Evolutionary conservation across 1,139 yeast species (phyloP).

Genomic region (Geotrichum carabidarum): DNA sequence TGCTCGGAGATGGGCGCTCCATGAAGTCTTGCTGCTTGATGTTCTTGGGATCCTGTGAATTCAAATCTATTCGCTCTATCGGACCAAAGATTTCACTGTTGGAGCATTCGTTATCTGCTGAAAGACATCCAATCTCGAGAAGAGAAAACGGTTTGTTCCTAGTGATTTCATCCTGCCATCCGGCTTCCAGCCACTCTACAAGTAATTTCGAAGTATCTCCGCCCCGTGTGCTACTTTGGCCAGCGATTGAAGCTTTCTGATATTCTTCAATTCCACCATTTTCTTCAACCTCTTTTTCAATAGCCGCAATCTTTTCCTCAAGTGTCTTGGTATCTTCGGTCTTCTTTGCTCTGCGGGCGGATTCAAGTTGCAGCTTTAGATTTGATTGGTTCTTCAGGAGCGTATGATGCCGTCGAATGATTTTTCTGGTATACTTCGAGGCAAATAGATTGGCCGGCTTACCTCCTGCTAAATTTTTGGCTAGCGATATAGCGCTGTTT

Average conservation of each 20-base stretch:
- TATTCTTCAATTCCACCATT: constrained; percentile 53
- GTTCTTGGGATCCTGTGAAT: constrained; percentile 62
- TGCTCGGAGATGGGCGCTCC: constrained; percentile 61
- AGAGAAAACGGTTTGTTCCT: constrained; percentile 37
- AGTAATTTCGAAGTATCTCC: constrained; percentile 83
- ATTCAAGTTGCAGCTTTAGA: constrained; percentile 21
- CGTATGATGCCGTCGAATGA: constrained; percentile 37
- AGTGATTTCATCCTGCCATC: constrained; percentile 17
- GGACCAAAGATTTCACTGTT: constrained; percentile 35
- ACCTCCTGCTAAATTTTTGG: constrained; percentile 11
- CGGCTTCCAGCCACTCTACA: constrained; percentile 57
- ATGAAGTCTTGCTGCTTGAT: constrained; percentile 79
- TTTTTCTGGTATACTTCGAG: constrained; percentile 30
- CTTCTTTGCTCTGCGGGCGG: not conserved
- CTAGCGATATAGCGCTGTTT: constrained; percentile 17
- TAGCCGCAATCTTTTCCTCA: constrained; percentile 82
- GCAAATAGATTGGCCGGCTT: constrained; percentile 15
- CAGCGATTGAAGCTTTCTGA: constrained; percentile 83
- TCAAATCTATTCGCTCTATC: constrained; percentile 67
- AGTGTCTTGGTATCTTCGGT: constrained; percentile 98
- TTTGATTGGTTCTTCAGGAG: constrained; percentile 33
- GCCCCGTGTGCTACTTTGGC: constrained; percentile 72
- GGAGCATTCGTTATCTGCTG: constrained; percentile 64
- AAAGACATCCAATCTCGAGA: constrained; percentile 78
- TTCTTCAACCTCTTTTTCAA: constrained; percentile 15